phyloP scores from a whole-genome alignment of 176 grass and related monocot species.

The Echinochloa phyllopogon region DNA sequence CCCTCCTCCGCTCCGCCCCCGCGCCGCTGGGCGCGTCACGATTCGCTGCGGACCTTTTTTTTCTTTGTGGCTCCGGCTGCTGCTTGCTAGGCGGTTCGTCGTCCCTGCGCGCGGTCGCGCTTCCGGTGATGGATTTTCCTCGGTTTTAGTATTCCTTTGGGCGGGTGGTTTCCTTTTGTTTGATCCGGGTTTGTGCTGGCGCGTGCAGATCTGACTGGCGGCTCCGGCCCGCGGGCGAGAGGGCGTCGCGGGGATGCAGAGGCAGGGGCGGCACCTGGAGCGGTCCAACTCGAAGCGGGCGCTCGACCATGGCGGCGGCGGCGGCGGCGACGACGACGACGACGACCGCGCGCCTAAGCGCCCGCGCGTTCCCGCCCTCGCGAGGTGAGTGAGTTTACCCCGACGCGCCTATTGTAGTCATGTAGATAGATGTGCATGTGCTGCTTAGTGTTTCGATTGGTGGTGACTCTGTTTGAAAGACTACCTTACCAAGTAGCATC shows the following conservation, averaged over 20 bases:
- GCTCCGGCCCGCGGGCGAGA: neutral
- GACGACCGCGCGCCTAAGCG: constrained; percentile 52
- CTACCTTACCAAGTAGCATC: neutral
- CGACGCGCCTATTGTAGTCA: neutral
- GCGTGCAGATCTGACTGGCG: constrained; percentile 44
- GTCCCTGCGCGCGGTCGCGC: neutral
- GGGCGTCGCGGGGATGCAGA: constrained; percentile 54
- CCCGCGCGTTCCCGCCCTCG: constrained; percentile 57
- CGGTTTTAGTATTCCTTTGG: neutral
- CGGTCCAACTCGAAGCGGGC: constrained; percentile 58
- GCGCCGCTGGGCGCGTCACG: neutral
- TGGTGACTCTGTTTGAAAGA: neutral
- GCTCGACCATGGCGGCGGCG: constrained; percentile 46
- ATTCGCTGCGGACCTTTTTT: neutral
- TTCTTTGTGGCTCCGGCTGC: neutral
- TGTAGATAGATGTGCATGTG: neutral
- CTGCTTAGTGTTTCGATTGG: neutral
- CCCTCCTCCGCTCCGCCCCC: neutral
- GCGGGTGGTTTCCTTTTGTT: neutral
- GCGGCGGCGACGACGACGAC: constrained; percentile 16
- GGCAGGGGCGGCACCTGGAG: constrained; percentile 49
- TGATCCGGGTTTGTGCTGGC: neutral
- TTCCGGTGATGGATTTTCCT: constrained; percentile 23
- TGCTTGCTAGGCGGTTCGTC: neutral
- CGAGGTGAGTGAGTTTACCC: constrained; percentile 36